Conservation (phyloP, 768 basidiomycete species). For the Wakefieldia striispora region DNA sequence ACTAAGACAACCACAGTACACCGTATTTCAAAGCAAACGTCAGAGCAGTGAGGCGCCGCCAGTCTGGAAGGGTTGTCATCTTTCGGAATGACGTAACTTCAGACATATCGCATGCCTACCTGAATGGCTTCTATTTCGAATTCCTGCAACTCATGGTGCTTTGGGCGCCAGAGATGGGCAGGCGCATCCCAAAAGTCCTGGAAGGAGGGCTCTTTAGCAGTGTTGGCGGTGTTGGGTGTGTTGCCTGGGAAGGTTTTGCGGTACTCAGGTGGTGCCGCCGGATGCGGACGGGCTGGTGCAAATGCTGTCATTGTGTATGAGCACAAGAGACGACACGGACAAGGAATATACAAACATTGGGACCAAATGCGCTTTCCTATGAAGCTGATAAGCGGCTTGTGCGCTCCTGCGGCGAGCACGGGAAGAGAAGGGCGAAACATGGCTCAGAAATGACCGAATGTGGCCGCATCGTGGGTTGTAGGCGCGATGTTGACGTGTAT, state of each 20-base stretch:
- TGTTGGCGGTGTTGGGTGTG: conserved; percentile 14
- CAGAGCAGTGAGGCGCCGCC: conserved; percentile 62
- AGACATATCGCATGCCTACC: conserved; percentile 50
- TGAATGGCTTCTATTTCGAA: conserved; percentile 64
- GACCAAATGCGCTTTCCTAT: conserved; percentile 57
- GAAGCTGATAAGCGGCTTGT: conserved; percentile 63
- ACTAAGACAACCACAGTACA: neutral
- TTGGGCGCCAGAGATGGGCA: conserved; percentile 52
- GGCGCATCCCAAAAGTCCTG: conserved; percentile 71
- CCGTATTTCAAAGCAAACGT: conserved; percentile 2
- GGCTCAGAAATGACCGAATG: conserved; percentile 1
- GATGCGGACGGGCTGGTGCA: conserved; percentile 53
- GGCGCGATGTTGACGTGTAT: conserved; percentile 8
- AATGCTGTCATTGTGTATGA: conserved; percentile 32
- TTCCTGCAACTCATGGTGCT: conserved; percentile 47
- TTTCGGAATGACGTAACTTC: neutral
- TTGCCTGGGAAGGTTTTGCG: conserved; percentile 48
- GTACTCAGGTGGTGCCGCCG: conserved; percentile 63
- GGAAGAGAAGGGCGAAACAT: conserved; percentile 37
- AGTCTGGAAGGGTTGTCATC: conserved; percentile 36
- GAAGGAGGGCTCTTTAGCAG: conserved; percentile 24
- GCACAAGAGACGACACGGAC: neutral
- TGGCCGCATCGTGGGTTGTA: neutral
- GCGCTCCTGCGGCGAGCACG: conserved; percentile 40
- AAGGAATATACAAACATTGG: conserved; percentile 33